A percentile compares a stretch with the other conserved stretches of the same genome.
phyloP scores from a whole-genome alignment of 2,329 filamentous ascomycete genomes.

The Trichothecium sympodiale region DNA sequence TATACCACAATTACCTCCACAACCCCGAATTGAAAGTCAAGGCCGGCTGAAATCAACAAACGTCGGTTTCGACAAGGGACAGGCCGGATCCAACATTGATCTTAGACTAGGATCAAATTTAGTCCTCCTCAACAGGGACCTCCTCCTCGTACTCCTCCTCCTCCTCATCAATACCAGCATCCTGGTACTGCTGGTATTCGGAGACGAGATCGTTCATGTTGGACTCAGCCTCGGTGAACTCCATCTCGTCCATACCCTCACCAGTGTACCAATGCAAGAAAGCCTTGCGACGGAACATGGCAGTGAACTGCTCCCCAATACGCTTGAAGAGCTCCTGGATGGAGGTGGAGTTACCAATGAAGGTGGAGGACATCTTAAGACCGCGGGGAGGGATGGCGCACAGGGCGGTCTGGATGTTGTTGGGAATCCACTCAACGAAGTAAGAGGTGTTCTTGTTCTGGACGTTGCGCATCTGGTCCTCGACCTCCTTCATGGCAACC shows the following conservation, averaged over 20 bases:
- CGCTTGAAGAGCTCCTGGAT: slow-evolving; percentile 99
- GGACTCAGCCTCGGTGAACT: slow-evolving; percentile 99
- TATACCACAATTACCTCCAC: slow-evolving; percentile 9
- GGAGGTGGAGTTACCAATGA: slow-evolving; percentile 97
- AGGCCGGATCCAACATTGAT: not conserved
- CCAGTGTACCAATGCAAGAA: slow-evolving; percentile 99
- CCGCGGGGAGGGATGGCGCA: slow-evolving; percentile 97
- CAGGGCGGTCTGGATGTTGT: slow-evolving; percentile 99
- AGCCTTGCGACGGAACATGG: slow-evolving; percentile 99
- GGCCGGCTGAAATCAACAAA: slow-evolving; percentile 11
- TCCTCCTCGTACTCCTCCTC: slow-evolving; percentile 95
- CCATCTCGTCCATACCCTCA: slow-evolving; percentile 99
- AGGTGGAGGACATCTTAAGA: slow-evolving; percentile 98
- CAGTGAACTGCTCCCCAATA: slow-evolving; percentile 98
- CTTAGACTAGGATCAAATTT: slow-evolving; percentile 10
- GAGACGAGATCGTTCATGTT: slow-evolving; percentile 99
- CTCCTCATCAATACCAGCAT: slow-evolving; percentile 92
- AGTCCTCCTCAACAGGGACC: slow-evolving; percentile 58
- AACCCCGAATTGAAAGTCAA: slow-evolving; percentile 20
- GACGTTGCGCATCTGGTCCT: slow-evolving; percentile 99
- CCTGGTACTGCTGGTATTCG: slow-evolving; percentile 99
- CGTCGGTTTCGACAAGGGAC: not conserved
- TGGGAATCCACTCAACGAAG: slow-evolving; percentile 99
- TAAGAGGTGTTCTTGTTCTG: slow-evolving; percentile 99
- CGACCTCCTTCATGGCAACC: slow-evolving; percentile 99